phyloP scores from a whole-genome alignment of 2,329 filamentous ascomycete genomes.

The Ophiostoma australiae region DNA sequence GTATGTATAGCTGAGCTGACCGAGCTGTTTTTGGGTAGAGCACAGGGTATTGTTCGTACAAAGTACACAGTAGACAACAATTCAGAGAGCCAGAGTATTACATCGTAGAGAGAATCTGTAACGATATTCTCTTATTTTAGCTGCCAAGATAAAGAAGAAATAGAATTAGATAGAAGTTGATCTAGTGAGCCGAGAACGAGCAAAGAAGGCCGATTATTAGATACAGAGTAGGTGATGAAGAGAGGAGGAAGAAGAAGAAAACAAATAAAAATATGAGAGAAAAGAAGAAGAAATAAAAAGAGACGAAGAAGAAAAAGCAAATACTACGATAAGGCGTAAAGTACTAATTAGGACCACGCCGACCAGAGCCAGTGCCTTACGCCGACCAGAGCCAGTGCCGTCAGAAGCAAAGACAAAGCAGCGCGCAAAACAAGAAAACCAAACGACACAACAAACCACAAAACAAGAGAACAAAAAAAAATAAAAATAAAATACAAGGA shows the following conservation, averaged over 20 bases:
- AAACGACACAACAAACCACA: background rate
- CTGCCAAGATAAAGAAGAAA: background rate
- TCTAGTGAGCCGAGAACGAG: background rate
- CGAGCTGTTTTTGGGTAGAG: constrained; percentile 1
- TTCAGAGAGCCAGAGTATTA: too few species aligned
- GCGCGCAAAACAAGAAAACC: background rate
- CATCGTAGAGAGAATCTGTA: background rate
- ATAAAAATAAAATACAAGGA: constrained; percentile 12
- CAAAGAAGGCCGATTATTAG: background rate
- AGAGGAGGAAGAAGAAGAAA: background rate
- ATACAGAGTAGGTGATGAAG: too few species aligned
- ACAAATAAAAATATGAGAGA: background rate
- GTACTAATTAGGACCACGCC: background rate
- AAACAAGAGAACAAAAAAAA: background rate
- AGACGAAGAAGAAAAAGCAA: background rate
- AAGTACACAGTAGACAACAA: background rate
- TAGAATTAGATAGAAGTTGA: background rate
- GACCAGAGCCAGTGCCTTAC: too few species aligned
- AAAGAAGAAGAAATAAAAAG: background rate
- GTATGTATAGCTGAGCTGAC: background rate
- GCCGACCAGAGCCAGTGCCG: background rate
- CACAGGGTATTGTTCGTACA: background rate
- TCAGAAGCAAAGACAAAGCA: background rate
- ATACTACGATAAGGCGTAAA: too few species aligned
- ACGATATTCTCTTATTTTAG: background rate